Percentiles rank a stretch among this genome's conserved stretches.
These are phyloP conservation scores for Lachnellula hyalina DNA, from an alignment of 2,329 filamentous ascomycete species.

Conservation along the genomic window DNA sequence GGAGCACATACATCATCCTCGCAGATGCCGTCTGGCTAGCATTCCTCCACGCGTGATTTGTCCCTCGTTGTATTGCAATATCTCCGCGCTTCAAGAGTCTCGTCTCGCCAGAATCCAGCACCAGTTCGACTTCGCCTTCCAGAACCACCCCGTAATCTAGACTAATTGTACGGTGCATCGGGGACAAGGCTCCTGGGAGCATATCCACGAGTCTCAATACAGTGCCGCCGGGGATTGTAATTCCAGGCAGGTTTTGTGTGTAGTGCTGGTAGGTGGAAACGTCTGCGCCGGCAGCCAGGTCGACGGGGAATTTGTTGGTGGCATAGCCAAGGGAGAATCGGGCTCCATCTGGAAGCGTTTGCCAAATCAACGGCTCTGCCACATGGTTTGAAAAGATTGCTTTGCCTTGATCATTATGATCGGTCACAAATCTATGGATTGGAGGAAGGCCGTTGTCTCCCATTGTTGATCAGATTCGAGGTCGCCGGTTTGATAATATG, in stretches of 20 bases:
- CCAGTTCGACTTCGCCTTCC: constrained; percentile 22
- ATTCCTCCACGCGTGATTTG: constrained; percentile 27
- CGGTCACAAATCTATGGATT: constrained; percentile 19
- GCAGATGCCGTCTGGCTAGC: constrained; percentile 17
- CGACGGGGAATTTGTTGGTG: constrained; percentile 19
- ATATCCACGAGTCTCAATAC: constrained; percentile 24
- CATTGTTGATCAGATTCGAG: neutral
- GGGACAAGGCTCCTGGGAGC: constrained; percentile 14
- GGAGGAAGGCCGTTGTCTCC: constrained; percentile 3
- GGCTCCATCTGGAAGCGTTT: constrained; percentile 17
- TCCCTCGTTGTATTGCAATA: constrained; percentile 22
- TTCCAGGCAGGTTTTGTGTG: constrained; percentile 14
- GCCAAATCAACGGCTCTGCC: constrained; percentile 11
- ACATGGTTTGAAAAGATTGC: constrained; percentile 17
- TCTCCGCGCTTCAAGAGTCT: constrained; percentile 20
- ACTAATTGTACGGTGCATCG: constrained; percentile 24
- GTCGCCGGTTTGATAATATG: neutral
- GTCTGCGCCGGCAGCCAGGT: constrained; percentile 12
- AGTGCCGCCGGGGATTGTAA: constrained; percentile 20
- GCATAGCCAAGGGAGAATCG: constrained; percentile 19
- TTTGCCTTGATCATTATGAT: constrained; percentile 20
- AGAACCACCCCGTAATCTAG: constrained; percentile 27
- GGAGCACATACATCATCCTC: constrained; percentile 25
- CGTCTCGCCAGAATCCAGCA: constrained; percentile 21
- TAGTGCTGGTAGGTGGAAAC: constrained; percentile 14